phyloP scores from a whole-genome alignment of 1,139 yeast genomes.

The Yamadazyma diospyri region DNA sequence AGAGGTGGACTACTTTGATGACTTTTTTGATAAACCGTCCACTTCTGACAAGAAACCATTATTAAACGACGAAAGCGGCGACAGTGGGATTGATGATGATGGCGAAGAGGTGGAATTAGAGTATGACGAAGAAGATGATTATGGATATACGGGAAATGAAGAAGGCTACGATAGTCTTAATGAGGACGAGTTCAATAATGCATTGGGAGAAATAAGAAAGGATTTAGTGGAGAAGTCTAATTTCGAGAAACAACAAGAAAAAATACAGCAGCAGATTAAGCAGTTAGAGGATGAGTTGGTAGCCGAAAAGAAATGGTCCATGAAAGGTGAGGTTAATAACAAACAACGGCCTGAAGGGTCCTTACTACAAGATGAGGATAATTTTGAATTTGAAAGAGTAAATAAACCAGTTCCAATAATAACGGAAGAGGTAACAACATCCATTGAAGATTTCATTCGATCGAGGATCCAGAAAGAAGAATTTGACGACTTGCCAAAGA shows the following conservation, averaged over 20 bases:
- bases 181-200: slow-evolving; percentile 50
- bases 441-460: slow-evolving; percentile 83
- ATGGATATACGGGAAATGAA: slow-evolving; percentile 18
- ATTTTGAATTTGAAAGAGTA: slow-evolving; percentile 43
- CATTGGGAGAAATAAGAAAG: slow-evolving; percentile 52
- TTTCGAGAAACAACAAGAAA: slow-evolving; percentile 79
- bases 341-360: slow-evolving; percentile 84
- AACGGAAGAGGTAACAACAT: slow-evolving; percentile 81
- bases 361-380: slow-evolving; percentile 45
- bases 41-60: slow-evolving; percentile 16
- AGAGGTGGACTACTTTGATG: slow-evolving; percentile 69
- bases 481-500: slow-evolving; percentile 81
- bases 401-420: slow-evolving; percentile 76
- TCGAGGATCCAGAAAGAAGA: slow-evolving; percentile 70
- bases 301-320: slow-evolving; percentile 89
- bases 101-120: slow-evolving; percentile 33
- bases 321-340: slow-evolving; percentile 88
- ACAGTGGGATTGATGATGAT: slow-evolving; percentile 26
- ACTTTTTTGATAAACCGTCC: slow-evolving; percentile 60
- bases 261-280: slow-evolving; percentile 71
- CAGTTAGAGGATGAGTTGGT: slow-evolving; percentile 82
- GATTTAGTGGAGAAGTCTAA: slow-evolving; percentile 68
- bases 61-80: slow-evolving; percentile 20
- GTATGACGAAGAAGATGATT: slow-evolving; percentile 28
- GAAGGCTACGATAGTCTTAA: slow-evolving; percentile 19